These are phyloP conservation scores for Jamesozyma piceae DNA, from an alignment of 805 yeast genomes.

Conservation along the genomic window DNA sequence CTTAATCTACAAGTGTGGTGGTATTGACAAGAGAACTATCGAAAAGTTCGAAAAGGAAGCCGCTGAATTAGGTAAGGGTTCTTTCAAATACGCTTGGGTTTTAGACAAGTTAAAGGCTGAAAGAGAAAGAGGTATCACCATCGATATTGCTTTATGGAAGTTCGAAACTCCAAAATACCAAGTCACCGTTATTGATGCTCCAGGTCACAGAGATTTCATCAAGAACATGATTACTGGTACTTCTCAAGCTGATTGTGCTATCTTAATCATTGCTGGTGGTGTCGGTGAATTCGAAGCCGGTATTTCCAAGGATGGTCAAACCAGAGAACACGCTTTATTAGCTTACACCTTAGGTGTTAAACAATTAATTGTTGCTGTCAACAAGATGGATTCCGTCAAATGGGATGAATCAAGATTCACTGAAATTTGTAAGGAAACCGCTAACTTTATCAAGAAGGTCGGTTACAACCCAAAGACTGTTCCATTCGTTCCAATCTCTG, in stretches of 20 bases:
- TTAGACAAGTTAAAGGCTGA: constrained; percentile 92
- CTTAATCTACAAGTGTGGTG: constrained; percentile 99
- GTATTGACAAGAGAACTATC: constrained; percentile 96
- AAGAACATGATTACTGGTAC: constrained; percentile 99
- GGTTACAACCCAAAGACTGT: constrained; percentile 77
- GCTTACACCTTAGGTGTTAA: constrained; percentile 85
- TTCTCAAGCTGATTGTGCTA: constrained; percentile 99
- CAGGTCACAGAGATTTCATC: constrained; percentile 98
- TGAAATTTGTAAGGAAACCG: constrained; percentile 67
- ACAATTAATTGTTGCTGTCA: constrained; percentile 81
- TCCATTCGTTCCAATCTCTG: constrained; percentile 85
- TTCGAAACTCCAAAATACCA: constrained; percentile 92
- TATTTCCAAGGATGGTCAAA: constrained; percentile 89
- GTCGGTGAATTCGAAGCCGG: constrained; percentile 94
- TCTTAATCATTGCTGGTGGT: constrained; percentile 85
- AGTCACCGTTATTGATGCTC: constrained; percentile 96
- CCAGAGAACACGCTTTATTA: constrained; percentile 88
- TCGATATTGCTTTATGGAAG: constrained; percentile 95
- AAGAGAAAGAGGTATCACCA: constrained; percentile 98
- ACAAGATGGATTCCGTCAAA: constrained; percentile 91
- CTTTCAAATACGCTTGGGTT: constrained; percentile 97
- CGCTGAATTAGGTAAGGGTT: constrained; percentile 93
- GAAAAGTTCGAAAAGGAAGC: constrained; percentile 98
- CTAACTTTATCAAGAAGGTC: constrained; percentile 75
- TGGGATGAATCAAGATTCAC: constrained; percentile 77